These are phyloP conservation scores for Dactylorhiza incarnata DNA, from an alignment of 106 monocot species.

Conservation along the genomic window DNA sequence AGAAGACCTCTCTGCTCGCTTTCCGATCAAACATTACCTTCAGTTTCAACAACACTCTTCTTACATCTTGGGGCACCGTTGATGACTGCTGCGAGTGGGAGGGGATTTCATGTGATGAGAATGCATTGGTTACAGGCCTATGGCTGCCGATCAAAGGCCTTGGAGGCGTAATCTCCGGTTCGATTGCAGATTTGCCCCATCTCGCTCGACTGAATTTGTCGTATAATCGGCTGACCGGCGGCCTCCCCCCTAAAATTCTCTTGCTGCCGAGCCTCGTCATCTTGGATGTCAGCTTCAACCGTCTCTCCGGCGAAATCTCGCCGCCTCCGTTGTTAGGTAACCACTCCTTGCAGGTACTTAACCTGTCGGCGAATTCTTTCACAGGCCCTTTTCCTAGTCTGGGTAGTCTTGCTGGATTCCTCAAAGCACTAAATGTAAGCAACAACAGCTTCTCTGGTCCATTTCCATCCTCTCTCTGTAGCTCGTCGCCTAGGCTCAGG, in stretches of 20 bases:
- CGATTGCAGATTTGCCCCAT: background rate
- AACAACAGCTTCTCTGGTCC: conserved; percentile 10
- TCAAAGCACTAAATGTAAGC: conserved; percentile 3
- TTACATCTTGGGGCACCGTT: background rate
- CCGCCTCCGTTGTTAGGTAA: background rate
- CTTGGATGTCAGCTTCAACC: conserved; percentile 13
- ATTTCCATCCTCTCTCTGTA: conserved; percentile 6
- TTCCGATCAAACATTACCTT: conserved; percentile 9
- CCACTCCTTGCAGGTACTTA: conserved; percentile 3
- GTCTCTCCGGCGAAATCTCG: background rate
- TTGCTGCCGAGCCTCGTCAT: background rate
- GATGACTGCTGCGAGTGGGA: conserved; percentile 10
- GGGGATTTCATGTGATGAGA: conserved; percentile 1
- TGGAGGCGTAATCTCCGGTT: background rate
- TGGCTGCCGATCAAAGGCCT: background rate
- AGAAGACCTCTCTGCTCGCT: background rate
- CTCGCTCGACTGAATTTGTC: conserved; percentile 2
- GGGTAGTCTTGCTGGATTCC: background rate
- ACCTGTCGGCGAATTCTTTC: conserved; percentile 8
- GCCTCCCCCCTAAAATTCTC: background rate
- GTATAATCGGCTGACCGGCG: background rate
- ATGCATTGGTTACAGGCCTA: background rate
- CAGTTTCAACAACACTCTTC: background rate
- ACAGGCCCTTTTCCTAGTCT: background rate
- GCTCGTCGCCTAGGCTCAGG: background rate